Evolutionary conservation across 2,329 filamentous ascomycete genomes (phyloP).

Genomic region (Escovopsis sp.): DNA sequence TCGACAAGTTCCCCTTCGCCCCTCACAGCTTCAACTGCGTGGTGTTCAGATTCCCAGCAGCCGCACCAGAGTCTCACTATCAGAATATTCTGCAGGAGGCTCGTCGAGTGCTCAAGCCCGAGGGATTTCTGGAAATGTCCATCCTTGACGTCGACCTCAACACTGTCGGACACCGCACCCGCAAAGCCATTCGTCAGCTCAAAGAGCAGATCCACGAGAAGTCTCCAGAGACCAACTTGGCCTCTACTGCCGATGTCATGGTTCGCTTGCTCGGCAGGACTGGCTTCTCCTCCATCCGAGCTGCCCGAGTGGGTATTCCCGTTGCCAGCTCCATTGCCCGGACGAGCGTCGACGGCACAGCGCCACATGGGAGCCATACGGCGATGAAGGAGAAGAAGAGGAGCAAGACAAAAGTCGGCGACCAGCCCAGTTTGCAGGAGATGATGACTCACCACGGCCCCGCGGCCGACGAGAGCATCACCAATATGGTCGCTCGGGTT

Average conservation of each 20-base stretch:
- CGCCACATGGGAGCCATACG: conserved; percentile 1
- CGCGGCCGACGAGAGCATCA: conserved; percentile 68
- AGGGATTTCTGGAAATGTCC: conserved; percentile 65
- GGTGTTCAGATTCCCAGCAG: conserved; percentile 62
- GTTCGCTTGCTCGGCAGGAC: conserved; percentile 52
- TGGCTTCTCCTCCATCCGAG: conserved; percentile 59
- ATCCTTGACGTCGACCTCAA: conserved; percentile 69
- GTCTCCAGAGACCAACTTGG: conserved; percentile 45
- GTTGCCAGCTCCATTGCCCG: conserved; percentile 40
- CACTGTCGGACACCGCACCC: conserved; percentile 62
- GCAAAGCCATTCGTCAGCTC: conserved; percentile 52
- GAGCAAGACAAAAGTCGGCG: conserved; percentile 17
- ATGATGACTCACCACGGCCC: conserved; percentile 58
- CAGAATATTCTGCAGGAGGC: conserved; percentile 59
- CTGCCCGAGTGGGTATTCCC: conserved; percentile 64
- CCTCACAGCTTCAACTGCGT: conserved; percentile 62
- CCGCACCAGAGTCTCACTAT: conserved; percentile 53
- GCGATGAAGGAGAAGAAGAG: conserved; percentile 10
- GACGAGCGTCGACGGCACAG: conserved; percentile 8
- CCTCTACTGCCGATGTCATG: conserved; percentile 44
- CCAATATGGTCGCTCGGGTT: conserved; percentile 81
- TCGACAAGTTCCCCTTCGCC: conserved; percentile 58
- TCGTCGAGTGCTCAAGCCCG: conserved; percentile 62
- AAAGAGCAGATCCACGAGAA: conserved; percentile 55
- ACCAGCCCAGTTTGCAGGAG: conserved; percentile 48